A percentile compares a stretch with the other conserved stretches of the same genome.
These are phyloP conservation scores for Kokia cookei DNA, from an alignment of 441 rosid genomes.

Conservation along the genomic window DNA sequence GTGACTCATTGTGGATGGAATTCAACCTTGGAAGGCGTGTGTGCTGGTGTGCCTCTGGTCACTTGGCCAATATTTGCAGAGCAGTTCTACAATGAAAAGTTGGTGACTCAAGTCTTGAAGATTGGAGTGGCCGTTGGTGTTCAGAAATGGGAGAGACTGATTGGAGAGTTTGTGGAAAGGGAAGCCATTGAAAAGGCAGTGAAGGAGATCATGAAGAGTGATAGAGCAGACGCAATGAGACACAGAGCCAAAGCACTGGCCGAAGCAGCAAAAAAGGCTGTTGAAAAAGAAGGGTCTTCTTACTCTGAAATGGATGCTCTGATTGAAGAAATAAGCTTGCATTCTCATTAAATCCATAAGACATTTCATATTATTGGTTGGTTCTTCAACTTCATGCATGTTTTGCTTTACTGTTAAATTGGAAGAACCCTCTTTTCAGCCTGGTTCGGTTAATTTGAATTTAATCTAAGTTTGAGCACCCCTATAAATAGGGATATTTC, in stretches of 20 bases:
- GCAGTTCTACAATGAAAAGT: neutral
- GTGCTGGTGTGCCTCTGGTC: neutral
- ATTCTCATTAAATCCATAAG: neutral
- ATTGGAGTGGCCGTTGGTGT: neutral
- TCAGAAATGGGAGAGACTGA: neutral
- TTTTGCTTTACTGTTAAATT: neutral
- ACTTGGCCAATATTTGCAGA: neutral
- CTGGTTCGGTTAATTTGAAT: no score
- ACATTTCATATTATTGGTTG: neutral
- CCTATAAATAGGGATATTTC: no score
- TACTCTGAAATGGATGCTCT: neutral
- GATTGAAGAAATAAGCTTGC: neutral
- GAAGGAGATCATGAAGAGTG: neutral
- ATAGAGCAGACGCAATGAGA: neutral
- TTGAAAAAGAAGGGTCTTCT: neutral
- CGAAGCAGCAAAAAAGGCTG: neutral
- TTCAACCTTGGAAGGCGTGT: neutral
- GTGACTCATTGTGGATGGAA: constrained; percentile 2
- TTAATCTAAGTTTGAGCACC: no score
- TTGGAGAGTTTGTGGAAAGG: neutral
- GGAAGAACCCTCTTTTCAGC: neutral
- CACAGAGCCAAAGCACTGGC: neutral
- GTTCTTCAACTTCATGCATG: neutral
- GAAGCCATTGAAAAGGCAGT: neutral
- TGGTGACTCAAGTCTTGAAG: neutral